Base-by-base conservation (phyloP, 2,329 filamentous ascomycete genomes). In the Xylaria sp. region DNA sequence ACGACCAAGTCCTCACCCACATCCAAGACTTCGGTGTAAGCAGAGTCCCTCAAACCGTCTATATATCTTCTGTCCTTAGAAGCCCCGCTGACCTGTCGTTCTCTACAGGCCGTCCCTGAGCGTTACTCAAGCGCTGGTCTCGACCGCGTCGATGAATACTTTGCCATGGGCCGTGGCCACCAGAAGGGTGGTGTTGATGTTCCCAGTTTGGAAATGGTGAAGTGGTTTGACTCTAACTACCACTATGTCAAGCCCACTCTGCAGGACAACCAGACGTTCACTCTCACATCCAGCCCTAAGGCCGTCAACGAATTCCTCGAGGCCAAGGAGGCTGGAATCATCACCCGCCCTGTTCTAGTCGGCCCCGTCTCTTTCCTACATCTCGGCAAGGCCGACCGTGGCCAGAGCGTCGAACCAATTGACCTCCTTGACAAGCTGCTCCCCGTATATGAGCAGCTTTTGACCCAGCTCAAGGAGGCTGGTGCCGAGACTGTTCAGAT, bases 221-320 rank as follows among this genome's bases (percentile, higher is more conserved):
- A 99, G 89, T 99, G 96, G 96, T 99, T 99, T 82, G 96, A 99
- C 89, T 97, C 94, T 75, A 99, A 99, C 92, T 99, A 99, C 91
- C 96, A 98, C 90, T 99, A 99, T 84, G 96, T 98, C 86, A 98
- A 98, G 91, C 96, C 96, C 74, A 98, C 96, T 72, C 90, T 99
- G 75, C 94, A 98, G 85, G 91, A 98, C 86, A 92, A 93, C 88
- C 96, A 99, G 90, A 91, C 88, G 80, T 99, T 99, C 91, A 94
- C 92, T 85, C 93, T 99, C 72, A 84, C 87, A 71, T 85, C 89
- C 76, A 91, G 91, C 83, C 94, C 96, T 82, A 99, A 99, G 92
- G 94, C 96, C 77, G 93, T 99, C 75, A 86, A 82, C 77, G 93
- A 99, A 84, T 99, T 96, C 90, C 88, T 92, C 77, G 96, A 99